Base-by-base conservation (phyloP, 106 monocot species). In the Cymbidium sinense region DNA sequence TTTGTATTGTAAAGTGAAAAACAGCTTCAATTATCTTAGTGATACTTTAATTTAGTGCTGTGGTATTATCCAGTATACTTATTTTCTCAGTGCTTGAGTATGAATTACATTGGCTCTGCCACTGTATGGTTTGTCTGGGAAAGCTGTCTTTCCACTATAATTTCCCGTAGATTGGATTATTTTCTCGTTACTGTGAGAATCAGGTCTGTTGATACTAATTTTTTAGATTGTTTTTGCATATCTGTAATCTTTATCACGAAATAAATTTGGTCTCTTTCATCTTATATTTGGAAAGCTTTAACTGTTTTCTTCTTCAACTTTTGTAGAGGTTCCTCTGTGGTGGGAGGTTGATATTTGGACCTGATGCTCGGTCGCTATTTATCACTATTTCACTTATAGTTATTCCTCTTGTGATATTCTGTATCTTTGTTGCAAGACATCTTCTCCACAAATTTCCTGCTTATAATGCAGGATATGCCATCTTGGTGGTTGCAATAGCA, bases 341-440 rank as follows among this genome's bases (percentile, higher is more conserved):
- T 73, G 82, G 82, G 73, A 77, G 82, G 54, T 78, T 82, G 37
- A 82, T 82, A 77, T 82, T 82, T 77, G 82, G 82, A 82, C 82
- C 82, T 23, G 77, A 82, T 77, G 82, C 82, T 17, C 70, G 33
- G 31, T 82, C 82, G 21, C 54, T 82, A 7, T 77, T 82, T 72
- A 73, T 82, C 43, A 92, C 92, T 19, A 80, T 90, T 70, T 87
- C 84, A 31, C 92, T 95, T 73, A 88, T 95, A 74, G 81, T 86
- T 44, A 83, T 85, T 31, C 95, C 95, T 47, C 75, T 87, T 70
- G 82, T 85, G 23, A 82, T 95, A 69, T 95, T 95, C 52, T 95
- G 95, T 70, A 84, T 87, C 43, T 93, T 92, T 85, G 88, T 95
- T 69, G 95, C 88, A 67, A 85, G 85, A 72, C 75, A 92, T 90